These are phyloP conservation scores for Beauveria sp. DNA, from an alignment of 2,329 filamentous ascomycete species.

Conservation along the genomic window DNA sequence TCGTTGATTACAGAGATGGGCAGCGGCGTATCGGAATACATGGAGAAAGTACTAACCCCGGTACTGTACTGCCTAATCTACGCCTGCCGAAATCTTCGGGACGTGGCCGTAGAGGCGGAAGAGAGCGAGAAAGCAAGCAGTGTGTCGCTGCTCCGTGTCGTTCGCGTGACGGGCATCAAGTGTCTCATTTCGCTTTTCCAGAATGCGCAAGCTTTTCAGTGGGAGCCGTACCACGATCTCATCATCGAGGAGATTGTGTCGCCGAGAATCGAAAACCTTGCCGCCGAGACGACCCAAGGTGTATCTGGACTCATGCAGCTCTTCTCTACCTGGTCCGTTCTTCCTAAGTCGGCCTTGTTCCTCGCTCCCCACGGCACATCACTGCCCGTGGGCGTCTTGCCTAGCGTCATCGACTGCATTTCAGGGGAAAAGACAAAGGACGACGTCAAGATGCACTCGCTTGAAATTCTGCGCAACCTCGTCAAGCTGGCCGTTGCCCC, in stretches of 20 bases:
- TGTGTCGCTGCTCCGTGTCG: slow-evolving; percentile 55
- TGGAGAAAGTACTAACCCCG: slow-evolving; percentile 62
- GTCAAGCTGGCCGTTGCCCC: slow-evolving; percentile 52
- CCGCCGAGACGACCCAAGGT: slow-evolving; percentile 80
- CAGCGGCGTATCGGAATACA: slow-evolving; percentile 60
- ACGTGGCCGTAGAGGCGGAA: slow-evolving; percentile 27
- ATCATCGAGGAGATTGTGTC: slow-evolving; percentile 71
- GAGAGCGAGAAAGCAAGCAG: slow-evolving; percentile 35
- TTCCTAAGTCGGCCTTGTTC: slow-evolving; percentile 59
- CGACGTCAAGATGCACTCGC: slow-evolving; percentile 74
- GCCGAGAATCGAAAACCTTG: slow-evolving; percentile 69
- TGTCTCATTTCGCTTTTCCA: slow-evolving; percentile 74
- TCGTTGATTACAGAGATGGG: slow-evolving; percentile 81
- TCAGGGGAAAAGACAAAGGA: slow-evolving; percentile 69
- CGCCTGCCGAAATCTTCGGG: slow-evolving; percentile 53
- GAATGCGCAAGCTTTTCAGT: slow-evolving; percentile 62
- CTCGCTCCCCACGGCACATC: slow-evolving; percentile 38
- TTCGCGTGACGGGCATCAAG: slow-evolving; percentile 69
- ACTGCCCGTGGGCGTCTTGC: slow-evolving; percentile 55
- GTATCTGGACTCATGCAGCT: slow-evolving; percentile 77
- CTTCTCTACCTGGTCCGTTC: slow-evolving; percentile 71
- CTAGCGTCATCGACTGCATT: slow-evolving; percentile 65
- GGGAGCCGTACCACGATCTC: slow-evolving; percentile 60
- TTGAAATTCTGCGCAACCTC: slow-evolving; percentile 67
- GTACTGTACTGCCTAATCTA: slow-evolving; percentile 75